phyloP scores from a whole-genome alignment of 2,329 filamentous ascomycete genomes.

The Stachybotrys elegans region DNA sequence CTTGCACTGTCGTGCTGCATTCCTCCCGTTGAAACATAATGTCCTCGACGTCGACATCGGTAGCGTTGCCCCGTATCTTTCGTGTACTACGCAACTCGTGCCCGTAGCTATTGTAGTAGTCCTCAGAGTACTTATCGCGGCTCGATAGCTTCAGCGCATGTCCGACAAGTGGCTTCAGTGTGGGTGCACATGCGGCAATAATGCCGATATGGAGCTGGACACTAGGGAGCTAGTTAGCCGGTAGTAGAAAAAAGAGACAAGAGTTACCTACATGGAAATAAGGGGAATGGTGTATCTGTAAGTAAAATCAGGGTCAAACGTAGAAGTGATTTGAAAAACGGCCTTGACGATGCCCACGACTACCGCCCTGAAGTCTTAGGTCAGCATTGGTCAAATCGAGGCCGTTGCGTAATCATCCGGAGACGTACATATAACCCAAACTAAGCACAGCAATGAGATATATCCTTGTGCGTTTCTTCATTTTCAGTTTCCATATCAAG shows the following conservation, averaged over 20 bases:
- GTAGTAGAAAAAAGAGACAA: neutral
- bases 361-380: neutral
- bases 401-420: neutral
- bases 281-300: neutral
- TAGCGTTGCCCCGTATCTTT: no score
- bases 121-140: neutral
- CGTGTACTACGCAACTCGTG: neutral
- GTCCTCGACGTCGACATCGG: no score
- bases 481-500: conserved; percentile 32
- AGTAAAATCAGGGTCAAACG: neutral
- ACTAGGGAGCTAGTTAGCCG: neutral
- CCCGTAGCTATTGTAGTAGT: neutral
- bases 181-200: conserved; percentile 29
- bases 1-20: neutral
- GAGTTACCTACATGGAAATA: neutral
- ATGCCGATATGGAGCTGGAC: conserved; percentile 30
- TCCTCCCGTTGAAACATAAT: neutral
- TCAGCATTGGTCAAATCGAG: neutral
- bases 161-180: conserved; percentile 26
- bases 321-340: neutral
- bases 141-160: conserved; percentile 5
- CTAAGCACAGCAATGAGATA: conserved; percentile 30
- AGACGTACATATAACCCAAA: neutral
- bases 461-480: conserved; percentile 26
- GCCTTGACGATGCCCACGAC: neutral